phyloP scores from a whole-genome alignment of 495 filamentous ascomycete species.

The Trichoderma asperelloides region DNA sequence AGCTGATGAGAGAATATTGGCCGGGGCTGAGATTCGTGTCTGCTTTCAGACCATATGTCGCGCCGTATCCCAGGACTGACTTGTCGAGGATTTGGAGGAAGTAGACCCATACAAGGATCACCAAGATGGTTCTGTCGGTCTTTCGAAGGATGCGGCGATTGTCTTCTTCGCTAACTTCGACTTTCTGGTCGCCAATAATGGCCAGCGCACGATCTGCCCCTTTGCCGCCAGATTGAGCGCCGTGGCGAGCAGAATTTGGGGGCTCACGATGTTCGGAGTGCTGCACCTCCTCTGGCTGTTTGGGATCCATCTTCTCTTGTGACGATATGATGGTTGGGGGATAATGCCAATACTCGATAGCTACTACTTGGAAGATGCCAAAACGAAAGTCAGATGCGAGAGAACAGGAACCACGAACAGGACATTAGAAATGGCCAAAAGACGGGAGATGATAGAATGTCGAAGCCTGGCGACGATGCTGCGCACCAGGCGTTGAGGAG shows the following conservation, averaged over 20 bases:
- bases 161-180: background rate
- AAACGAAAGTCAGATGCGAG: background rate
- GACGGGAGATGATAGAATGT: background rate
- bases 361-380: no score
- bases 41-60: conserved; percentile 50
- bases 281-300: background rate
- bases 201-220: background rate
- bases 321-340: background rate
- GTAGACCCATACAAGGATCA: conserved; percentile 56
- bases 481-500: background rate
- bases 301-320: background rate
- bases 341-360: background rate
- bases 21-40: conserved; percentile 47
- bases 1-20: conserved; percentile 54
- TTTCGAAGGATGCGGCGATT: conserved; percentile 49
- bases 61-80: conserved; percentile 52
- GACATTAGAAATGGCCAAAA: background rate
- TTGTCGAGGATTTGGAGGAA: conserved; percentile 59
- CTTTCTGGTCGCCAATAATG: background rate
- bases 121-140: conserved; percentile 49
- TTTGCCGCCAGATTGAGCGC: background rate
- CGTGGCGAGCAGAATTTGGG: background rate
- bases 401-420: background rate
- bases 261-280: background rate
- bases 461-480: background rate